Evolutionary conservation across 2,329 filamentous ascomycete genomes (phyloP).

Genomic region (Fusarium ambrosium): DNA sequence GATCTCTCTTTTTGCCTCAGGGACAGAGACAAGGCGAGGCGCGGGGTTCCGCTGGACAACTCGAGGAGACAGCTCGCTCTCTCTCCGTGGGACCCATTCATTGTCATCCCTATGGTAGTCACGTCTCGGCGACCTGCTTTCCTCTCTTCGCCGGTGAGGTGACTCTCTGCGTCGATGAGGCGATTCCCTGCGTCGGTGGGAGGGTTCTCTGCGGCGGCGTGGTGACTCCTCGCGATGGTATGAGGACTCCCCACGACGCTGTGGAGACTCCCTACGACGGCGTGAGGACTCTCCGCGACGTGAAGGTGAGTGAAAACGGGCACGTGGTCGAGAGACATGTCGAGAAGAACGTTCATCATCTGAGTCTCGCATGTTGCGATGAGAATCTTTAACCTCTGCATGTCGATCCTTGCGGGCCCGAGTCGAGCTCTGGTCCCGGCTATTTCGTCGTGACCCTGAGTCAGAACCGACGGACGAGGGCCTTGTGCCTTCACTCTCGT

Average conservation of each 20-base stretch:
- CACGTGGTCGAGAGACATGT: slow-evolving; percentile 17
- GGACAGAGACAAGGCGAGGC: slow-evolving; percentile 34
- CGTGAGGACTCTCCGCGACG: background rate
- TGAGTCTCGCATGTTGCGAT: slow-evolving; percentile 1
- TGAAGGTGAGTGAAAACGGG: slow-evolving; percentile 19
- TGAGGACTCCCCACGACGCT: background rate
- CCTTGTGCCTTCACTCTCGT: slow-evolving; percentile 31
- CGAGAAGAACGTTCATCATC: slow-evolving; percentile 8
- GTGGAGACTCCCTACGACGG: background rate
- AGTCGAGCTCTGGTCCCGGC: slow-evolving; percentile 22
- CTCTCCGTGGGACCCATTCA: slow-evolving; percentile 15
- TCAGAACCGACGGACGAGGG: slow-evolving; percentile 33
- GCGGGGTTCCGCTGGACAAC: slow-evolving; percentile 33
- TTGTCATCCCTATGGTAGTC: slow-evolving; percentile 19
- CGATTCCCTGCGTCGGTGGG: background rate
- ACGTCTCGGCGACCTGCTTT: slow-evolving; percentile 24
- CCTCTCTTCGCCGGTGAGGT: background rate
- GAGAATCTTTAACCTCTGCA: slow-evolving; percentile 14
- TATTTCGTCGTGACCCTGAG: slow-evolving; percentile 5
- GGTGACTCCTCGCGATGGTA: background rate
- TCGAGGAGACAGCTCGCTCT: slow-evolving; percentile 22
- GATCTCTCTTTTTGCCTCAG: slow-evolving; percentile 33
- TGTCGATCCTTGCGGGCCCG: slow-evolving; percentile 11
- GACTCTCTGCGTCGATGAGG: background rate
- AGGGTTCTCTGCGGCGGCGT: background rate